phyloP scores from a whole-genome alignment of 306 rosid species.

The cucumber (Cucumis sativus) region DNA sequence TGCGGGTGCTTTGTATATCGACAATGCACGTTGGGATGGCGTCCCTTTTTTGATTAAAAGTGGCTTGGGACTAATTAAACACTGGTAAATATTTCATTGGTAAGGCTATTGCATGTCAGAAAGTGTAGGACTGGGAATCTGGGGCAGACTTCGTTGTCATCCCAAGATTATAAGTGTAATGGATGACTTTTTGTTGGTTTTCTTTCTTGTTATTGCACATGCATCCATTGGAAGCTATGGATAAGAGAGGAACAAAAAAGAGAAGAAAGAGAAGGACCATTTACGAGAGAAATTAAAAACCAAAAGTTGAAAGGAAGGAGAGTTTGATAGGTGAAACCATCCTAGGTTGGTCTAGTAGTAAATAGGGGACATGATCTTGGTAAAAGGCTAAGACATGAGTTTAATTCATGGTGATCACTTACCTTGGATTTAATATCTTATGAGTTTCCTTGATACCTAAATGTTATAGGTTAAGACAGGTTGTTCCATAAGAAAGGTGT shows the following conservation, averaged over 20 bases:
- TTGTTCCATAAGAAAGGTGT: no score
- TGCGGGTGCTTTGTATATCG: constrained; percentile 66
- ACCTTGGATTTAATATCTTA: no score
- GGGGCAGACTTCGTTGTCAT: background rate
- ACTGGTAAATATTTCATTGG: constrained; percentile 41
- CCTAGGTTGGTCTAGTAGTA: no score
- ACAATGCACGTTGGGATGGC: constrained; percentile 97
- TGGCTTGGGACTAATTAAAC: constrained; percentile 83
- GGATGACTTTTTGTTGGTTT: background rate
- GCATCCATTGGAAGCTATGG: background rate
- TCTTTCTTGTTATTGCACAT: background rate
- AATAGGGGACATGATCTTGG: no score
- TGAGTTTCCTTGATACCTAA: no score
- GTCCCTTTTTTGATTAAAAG: constrained; percentile 84
- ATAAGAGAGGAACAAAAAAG: background rate
- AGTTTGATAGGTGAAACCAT: background rate
- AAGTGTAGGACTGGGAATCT: background rate
- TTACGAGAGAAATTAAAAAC: background rate
- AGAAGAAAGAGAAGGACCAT: background rate
- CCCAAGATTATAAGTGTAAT: background rate
- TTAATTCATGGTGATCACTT: no score
- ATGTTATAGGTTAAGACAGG: no score
- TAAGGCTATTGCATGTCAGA: background rate
- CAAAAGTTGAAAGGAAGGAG: background rate
- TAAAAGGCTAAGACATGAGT: no score